Evolutionary conservation across 345 rosid species (phyloP).

Genomic region (Dimocarpus longan): DNA sequence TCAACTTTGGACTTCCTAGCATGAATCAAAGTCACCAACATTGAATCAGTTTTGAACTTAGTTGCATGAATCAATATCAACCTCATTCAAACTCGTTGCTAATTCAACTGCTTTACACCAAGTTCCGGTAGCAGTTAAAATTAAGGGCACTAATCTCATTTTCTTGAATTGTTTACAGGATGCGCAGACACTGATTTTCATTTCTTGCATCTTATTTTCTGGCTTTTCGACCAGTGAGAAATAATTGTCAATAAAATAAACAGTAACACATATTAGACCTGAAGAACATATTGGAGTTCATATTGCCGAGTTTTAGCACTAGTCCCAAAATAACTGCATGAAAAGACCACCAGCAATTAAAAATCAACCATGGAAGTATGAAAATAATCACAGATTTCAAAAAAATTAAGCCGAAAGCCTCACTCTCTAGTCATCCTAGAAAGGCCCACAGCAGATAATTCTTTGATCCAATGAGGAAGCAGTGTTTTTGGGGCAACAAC

Average conservation of each 20-base stretch:
- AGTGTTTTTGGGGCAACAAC: conserved; percentile 94
- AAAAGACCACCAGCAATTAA: conserved; percentile 13
- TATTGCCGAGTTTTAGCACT: conserved; percentile 76
- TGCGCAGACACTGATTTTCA: background rate
- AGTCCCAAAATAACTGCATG: conserved; percentile 73
- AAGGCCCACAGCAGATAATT: conserved; percentile 83
- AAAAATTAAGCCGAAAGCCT: conserved; percentile 30
- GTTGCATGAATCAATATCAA: background rate
- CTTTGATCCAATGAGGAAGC: conserved; percentile 97
- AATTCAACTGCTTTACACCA: background rate
- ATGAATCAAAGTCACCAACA: background rate
- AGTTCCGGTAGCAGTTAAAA: conserved; percentile 7
- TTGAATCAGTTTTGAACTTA: background rate
- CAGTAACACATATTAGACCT: conserved; percentile 49
- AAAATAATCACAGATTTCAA: conserved; percentile 12
- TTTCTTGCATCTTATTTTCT: conserved; percentile 6
- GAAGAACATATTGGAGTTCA: conserved; percentile 81
- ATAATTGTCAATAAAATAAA: conserved; percentile 11
- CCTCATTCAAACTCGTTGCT: background rate
- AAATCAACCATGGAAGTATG: background rate
- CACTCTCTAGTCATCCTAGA: conserved; percentile 86
- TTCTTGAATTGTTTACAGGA: background rate
- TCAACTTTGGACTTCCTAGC: background rate
- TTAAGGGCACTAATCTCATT: background rate
- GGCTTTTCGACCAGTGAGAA: background rate